Conservation (phyloP, 305 asterid genomes). For the Rubia balearica region DNA sequence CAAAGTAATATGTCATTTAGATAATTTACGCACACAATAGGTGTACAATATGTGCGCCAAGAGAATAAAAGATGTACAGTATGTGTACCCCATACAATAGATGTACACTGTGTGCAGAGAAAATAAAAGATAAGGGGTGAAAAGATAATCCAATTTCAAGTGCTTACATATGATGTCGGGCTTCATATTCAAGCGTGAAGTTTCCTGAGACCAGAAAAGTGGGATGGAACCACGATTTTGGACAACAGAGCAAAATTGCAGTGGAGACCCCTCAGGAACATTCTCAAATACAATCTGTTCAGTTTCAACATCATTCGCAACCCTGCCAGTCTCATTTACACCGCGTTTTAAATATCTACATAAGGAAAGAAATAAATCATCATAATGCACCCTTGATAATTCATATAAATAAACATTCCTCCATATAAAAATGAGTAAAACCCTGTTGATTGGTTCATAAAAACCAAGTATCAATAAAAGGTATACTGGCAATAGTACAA, state of each 20-base stretch:
- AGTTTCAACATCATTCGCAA: conserved; percentile 96
- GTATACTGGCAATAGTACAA: not conserved
- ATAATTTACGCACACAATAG: conserved; percentile 13
- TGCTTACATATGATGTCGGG: conserved; percentile 85
- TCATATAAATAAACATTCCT: not conserved
- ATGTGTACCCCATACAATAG: conserved; percentile 11
- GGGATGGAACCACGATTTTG: conserved; percentile 99
- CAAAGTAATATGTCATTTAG: not conserved
- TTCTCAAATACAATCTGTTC: conserved; percentile 83
- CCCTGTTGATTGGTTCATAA: not conserved
- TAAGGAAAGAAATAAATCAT: conserved; percentile 9
- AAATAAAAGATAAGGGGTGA: conserved; percentile 10
- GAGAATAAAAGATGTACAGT: not conserved
- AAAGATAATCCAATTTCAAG: conserved; percentile 16
- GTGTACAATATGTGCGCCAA: not conserved
- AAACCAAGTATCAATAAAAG: not conserved
- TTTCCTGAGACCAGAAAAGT: conserved; percentile 95
- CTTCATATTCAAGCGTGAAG: conserved; percentile 81
- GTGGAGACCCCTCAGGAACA: conserved; percentile 54
- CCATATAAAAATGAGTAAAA: not conserved
- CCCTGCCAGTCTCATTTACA: conserved; percentile 81
- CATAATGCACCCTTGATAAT: not conserved
- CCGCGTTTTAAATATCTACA: conserved; percentile 92
- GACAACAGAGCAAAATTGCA: conserved; percentile 81
- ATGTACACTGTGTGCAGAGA: conserved; percentile 7